Evolutionary conservation across 176 grass and related monocot genomes (phyloP), one percentile per base, ranked within the genome.

Genomic region (Carex kokanica): DNA sequence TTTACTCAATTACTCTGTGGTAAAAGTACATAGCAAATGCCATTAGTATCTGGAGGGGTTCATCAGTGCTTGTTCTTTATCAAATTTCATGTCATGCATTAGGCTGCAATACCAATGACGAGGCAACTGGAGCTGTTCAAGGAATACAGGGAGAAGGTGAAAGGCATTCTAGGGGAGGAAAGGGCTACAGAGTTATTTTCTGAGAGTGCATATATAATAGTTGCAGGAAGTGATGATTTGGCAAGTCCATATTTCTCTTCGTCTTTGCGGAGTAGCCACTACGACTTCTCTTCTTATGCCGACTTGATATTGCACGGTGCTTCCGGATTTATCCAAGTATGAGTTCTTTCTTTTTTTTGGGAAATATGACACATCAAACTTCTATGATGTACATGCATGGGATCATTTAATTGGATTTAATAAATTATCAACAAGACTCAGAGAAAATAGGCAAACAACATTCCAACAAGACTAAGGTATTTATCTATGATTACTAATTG

Each of bases 221-320:
- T 65, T 20, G 84, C 87, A 1, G 91, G 91, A n/a, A 93, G 87
- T 61, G 84, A 97, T 78, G 94, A 97, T 88, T 70, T 97, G 18
- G 85, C 91, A 14, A 93, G 88, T 72, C 87, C 86, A 20, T 94
- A 92, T 83, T 94, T 94, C 90, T 82, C 87, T 0, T 16, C 85
- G 69, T 78, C 87, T 8, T 90, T 90, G 0, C 10, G 84, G 23
- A 67, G 82, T 0, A 80, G 66, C 43, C 3, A 11, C 16, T 95
- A 92, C 77, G 86, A 92, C 78, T 79, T 85, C 68, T 80, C 77
- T 38, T 77, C 88, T 8, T 94, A 94, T 85, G 90, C 87, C 2
- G 0, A 15, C 0, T 86, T 94, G 11, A 59, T 94, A 0, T 83
- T 94, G 52, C 9, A 29, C 2, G 62, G 82, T 27, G 89, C 89